Conservation (phyloP, 169 alveolate genomes). For the Cryptosporidium canis region DNA sequence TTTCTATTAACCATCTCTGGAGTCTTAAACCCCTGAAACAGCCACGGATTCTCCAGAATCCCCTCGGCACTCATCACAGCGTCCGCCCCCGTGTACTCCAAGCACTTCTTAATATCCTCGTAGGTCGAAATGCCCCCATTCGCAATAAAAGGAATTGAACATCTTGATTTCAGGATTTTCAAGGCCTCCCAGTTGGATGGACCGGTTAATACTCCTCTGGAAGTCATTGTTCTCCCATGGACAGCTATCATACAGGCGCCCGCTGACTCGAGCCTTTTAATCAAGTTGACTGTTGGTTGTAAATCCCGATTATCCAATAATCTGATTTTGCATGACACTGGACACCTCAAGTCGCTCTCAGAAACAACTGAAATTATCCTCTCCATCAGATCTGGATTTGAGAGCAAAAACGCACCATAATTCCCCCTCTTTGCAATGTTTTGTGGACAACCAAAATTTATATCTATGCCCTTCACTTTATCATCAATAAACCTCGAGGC, state of each 20-base stretch:
- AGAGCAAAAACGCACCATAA: constrained; percentile 91
- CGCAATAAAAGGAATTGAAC: constrained; percentile 91
- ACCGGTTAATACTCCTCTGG: constrained; percentile 87
- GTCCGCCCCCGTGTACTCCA: constrained; percentile 90
- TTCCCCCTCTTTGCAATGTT: constrained; percentile 92
- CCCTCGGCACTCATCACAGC: constrained; percentile 93
- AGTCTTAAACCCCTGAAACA: constrained; percentile 72
- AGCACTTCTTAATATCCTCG: constrained; percentile 87
- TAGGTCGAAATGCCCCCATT: constrained; percentile 91
- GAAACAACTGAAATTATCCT: constrained; percentile 83
- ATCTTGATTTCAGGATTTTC: constrained; percentile 84
- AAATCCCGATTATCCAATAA: constrained; percentile 83
- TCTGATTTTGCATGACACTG: constrained; percentile 91
- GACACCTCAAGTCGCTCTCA: constrained; percentile 79
- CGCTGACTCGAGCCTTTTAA: constrained; percentile 86
- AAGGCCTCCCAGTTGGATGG: constrained; percentile 93
- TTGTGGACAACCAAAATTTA: constrained; percentile 94
- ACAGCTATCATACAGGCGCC: constrained; percentile 87
- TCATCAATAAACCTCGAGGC: constrained; percentile 88
- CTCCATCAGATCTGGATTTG: constrained; percentile 83
- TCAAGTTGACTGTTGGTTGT: constrained; percentile 87
- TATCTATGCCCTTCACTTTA: constrained; percentile 90
- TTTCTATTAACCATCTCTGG: constrained; percentile 74
- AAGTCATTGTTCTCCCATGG: constrained; percentile 86
- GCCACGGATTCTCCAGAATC: constrained; percentile 89